Base-by-base conservation (phyloP, 352 stramenopile species). In the Phytophthora litchii region DNA sequence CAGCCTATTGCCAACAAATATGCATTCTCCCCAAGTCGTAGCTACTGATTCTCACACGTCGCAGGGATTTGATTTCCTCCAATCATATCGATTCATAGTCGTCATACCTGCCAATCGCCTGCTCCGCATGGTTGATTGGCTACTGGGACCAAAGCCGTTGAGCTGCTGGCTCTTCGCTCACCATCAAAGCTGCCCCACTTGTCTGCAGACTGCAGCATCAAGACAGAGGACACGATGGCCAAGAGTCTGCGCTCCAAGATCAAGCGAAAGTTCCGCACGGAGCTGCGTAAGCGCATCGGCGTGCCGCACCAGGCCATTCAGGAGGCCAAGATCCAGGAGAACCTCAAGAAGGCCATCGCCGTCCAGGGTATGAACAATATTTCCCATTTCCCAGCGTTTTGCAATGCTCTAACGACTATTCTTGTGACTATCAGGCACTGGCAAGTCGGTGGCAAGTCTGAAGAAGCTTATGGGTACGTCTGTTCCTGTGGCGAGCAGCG, bases 241-340 rank as follows among this genome's bases (percentile, higher is more conserved):
- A 95, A 95, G 81, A 89, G 80, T 79, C 67, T 95, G 70, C 83
- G 86, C 63, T 95, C 86, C 50, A 95, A 95, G 76, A 91, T 95
- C 72, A 95, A 95, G 80, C 83, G 85, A 65, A 87, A 85, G 71
- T 95, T 92, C 77, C 86, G 86, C 63, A 89, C 82, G 63, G 83
- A 95, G 75, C 73, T 95, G 58, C 82, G 83, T 47, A 83, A 92
- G 69, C 79, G 78, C 53, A 84, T 95, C 54, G 86, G 86, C 42
- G 82, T 91, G 60, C 83, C 83, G 23, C 83, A 91, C 69, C 72
- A 87, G 60, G 70, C 69, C 19, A 55, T 82, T 42, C 80, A 88
- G 62, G 80, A 92, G 50, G 78, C 78, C 52, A 86, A 89, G 47
- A 91, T 95, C 69, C 86, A 95, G 67, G 82, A 90, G 32, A 89